Base-by-base conservation (phyloP, 176 grass and related monocot genomes). In the Oryza rufipogon region DNA sequence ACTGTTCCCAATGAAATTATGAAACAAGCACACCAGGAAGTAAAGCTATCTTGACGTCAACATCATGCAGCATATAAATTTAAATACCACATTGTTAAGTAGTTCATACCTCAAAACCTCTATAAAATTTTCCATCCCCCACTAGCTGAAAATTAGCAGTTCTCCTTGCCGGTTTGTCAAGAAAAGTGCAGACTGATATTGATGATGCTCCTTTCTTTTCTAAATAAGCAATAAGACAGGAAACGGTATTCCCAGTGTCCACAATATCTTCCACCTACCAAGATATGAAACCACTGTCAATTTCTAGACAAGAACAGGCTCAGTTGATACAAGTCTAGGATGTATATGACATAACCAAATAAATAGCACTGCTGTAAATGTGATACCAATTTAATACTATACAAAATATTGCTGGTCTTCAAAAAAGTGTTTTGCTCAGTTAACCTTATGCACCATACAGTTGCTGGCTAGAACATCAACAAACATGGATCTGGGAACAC, bases 241-340 rank as follows among this genome's bases (percentile, higher is more conserved):
- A 87, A 34, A 98, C 56, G 23, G 96, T 98, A 84, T 91, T 91
- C 70, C 96, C 96, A 10, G 96, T 93, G 85, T 98, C 96, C 42
- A 98, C 93, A 66, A 98, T 98, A 86, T 98, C 93, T 85, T 95
- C 96, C 23, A 98, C 89, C 96, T 95, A 87, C 71, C 77, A 77
- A 79, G 44, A 34, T 74, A 80, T 0, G 6, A 51, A 75, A 83
- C 74, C 41, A 28, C 25, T 17, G 0, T 75, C 38, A 80, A 78
- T 41, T 68, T 84, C 47, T 17, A 38, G 64, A 80, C 64, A 74
- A 71, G 15, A 86, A 64, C 60, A 7, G 12, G 34, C 48, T 41
- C 34, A 19, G 17, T 61, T 68, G 71, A 85, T 65, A 54, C 66
- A 78, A 58, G 54, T 26, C 71, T 30, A 73, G 2, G n/a, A 60